Base-by-base conservation (phyloP, 164 flowering plant genomes). In the Chimonanthus praecox region DNA sequence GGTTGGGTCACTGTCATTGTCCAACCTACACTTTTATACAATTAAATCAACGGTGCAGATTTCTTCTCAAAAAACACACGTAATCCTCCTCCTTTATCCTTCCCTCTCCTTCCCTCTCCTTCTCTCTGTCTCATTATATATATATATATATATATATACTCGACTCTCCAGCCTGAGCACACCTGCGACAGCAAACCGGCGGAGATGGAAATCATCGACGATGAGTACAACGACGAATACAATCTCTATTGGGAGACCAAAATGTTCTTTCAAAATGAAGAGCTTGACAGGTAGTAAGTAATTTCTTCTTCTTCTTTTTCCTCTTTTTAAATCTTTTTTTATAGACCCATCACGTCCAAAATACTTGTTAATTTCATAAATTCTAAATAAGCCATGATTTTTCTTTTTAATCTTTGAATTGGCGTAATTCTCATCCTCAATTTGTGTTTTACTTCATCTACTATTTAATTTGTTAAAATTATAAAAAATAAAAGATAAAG, bases 231-330 rank as follows among this genome's bases (percentile, higher is more conserved):
- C 2, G 80, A 70, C 2, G 80, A 77, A 15, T 78, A 78, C 64
- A 74, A 61, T 2, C 43, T 13, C 2, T 78, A 66, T 51, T 78
- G 77, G 80, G 80, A 74, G 10, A 74, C 72, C 3, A 75, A 70
- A 45, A 70, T 74, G 74, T 74, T 78, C 21, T 62, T 74, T 11
- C 80, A 74, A 8, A 71, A 61, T 15, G 77, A 78, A 71, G 77
- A 78, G 16, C 60, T 78, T 33, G 77, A 78, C 46, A 65, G 80
- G 76, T 77, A 69, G 9, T 4, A 54, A n/a, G 60, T 54, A n/a
- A 54, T n/a, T 54, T 9, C 16, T n/a, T 54, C 60, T 54, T 63
- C 11, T 33, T 3, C 2, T 63, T 63, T 21, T 20, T 20, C 44
- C 21, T 21, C 20, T n/a, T 18, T 18, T 21, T 63, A 10, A 21